Percentiles rank a stretch among this genome's conserved stretches.
phyloP scores from a whole-genome alignment of 148 eudicot species.

The Polygonum maritimum region DNA sequence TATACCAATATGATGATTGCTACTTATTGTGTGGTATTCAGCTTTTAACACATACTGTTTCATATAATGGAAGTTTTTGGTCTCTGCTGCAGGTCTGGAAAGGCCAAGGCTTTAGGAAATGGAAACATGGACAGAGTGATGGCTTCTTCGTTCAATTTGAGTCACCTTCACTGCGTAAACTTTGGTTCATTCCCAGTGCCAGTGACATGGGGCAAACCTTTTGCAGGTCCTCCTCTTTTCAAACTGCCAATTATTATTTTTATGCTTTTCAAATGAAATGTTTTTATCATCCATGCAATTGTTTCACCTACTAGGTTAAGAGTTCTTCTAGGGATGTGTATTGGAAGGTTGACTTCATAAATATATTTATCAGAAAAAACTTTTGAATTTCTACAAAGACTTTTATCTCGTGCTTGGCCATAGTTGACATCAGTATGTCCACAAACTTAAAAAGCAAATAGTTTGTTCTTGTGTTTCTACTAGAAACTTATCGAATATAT shows the following conservation, averaged over 20 bases:
- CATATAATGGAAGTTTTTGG: neutral
- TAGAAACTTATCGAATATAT: neutral
- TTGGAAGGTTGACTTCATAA: neutral
- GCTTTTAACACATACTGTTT: neutral
- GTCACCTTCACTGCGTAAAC: slow-evolving; percentile 49
- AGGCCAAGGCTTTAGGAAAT: slow-evolving; percentile 95
- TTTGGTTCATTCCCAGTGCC: slow-evolving; percentile 79
- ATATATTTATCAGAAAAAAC: neutral
- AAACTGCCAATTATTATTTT: slow-evolving; percentile 12
- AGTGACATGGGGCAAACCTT: slow-evolving; percentile 71
- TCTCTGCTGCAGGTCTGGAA: slow-evolving; percentile 68
- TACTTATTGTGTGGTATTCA: neutral
- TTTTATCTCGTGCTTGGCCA: neutral
- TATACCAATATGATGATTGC: neutral
- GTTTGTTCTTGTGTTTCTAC: neutral
- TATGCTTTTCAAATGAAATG: neutral
- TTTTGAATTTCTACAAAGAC: neutral
- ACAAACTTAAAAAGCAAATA: neutral
- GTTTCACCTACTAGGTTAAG: neutral
- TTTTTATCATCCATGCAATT: neutral
- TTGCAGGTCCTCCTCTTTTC: slow-evolving; percentile 55
- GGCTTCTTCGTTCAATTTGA: slow-evolving; percentile 96
- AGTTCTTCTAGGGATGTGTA: neutral
- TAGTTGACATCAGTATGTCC: neutral
- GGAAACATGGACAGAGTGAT: slow-evolving; percentile 91